phyloP scores from a whole-genome alignment of 2,329 filamentous ascomycete species.

The Neofusicoccum sp. region DNA sequence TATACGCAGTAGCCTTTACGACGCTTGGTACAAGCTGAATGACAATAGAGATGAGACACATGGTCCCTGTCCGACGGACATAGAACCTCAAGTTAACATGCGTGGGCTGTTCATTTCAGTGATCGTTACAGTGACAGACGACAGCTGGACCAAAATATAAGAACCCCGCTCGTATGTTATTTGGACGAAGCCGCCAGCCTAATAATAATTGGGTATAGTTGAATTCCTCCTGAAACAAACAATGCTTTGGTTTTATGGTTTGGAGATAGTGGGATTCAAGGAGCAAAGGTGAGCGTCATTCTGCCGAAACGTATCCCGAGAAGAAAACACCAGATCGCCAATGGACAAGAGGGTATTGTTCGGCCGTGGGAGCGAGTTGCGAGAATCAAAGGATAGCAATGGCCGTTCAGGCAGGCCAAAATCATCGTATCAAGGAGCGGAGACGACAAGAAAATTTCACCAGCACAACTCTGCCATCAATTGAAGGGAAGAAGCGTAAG shows the following conservation, averaged over 20 bases:
- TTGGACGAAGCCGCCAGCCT: neutral
- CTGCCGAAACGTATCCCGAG: neutral
- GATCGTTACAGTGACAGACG: neutral
- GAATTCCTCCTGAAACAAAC: neutral
- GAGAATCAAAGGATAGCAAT: neutral
- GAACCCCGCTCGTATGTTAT: neutral
- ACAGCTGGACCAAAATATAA: neutral
- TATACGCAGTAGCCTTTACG: no score
- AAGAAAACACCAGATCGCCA: neutral
- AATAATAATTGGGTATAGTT: neutral
- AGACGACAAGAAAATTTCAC: neutral
- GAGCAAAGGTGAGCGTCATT: neutral
- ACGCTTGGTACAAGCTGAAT: no score
- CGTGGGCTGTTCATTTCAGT: neutral
- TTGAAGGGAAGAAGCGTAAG: neutral
- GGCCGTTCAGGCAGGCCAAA: neutral
- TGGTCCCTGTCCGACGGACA: no score
- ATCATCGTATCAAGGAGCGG: neutral
- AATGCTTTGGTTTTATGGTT: neutral
- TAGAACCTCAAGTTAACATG: no score
- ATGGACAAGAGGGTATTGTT: neutral
- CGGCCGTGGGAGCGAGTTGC: neutral
- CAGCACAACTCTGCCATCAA: neutral
- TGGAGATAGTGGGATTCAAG: neutral
- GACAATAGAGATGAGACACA: no score